Conservation (phyloP, 2,329 filamentous ascomycete genomes). For the Cercospora sp. region DNA sequence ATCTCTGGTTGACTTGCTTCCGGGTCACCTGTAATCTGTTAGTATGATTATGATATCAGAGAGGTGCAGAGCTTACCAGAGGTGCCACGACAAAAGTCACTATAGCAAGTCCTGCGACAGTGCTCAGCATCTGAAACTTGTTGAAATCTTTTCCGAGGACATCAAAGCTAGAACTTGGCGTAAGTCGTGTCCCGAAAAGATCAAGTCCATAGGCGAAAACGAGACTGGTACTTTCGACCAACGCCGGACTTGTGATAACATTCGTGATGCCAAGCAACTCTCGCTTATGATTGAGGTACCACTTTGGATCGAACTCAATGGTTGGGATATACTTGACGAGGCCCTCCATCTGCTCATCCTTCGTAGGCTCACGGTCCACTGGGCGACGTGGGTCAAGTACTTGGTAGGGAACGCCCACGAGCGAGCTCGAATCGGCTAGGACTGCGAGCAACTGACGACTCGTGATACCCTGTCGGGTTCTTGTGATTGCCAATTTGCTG, state of each 20-base stretch:
- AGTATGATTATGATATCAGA: conserved; percentile 23
- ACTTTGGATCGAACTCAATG: conserved; percentile 80
- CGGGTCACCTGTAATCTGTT: conserved; percentile 48
- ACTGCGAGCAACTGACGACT: conserved; percentile 78
- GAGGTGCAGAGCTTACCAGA: conserved; percentile 63
- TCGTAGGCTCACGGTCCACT: conserved; percentile 76
- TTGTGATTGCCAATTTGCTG: conserved; percentile 75
- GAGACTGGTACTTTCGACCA: conserved; percentile 88
- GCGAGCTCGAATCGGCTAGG: conserved; percentile 68
- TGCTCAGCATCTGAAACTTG: conserved; percentile 79
- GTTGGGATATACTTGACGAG: conserved; percentile 72
- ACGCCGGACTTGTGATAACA: conserved; percentile 72
- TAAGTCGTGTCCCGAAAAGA: conserved; percentile 80
- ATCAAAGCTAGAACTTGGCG: conserved; percentile 90
- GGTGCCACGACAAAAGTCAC: conserved; percentile 79
- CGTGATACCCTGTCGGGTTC: conserved; percentile 89
- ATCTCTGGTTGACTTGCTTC: conserved; percentile 68
- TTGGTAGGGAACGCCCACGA: conserved; percentile 76
- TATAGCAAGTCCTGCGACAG: conserved; percentile 74
- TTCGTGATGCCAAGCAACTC: conserved; percentile 74
- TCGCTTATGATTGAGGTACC: conserved; percentile 76
- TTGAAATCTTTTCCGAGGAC: conserved; percentile 91
- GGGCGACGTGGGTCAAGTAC: conserved; percentile 84
- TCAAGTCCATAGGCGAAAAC: conserved; percentile 87
- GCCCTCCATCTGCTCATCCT: conserved; percentile 80